Base-by-base conservation (phyloP, 805 yeast genomes). In the Candida takata region DNA sequence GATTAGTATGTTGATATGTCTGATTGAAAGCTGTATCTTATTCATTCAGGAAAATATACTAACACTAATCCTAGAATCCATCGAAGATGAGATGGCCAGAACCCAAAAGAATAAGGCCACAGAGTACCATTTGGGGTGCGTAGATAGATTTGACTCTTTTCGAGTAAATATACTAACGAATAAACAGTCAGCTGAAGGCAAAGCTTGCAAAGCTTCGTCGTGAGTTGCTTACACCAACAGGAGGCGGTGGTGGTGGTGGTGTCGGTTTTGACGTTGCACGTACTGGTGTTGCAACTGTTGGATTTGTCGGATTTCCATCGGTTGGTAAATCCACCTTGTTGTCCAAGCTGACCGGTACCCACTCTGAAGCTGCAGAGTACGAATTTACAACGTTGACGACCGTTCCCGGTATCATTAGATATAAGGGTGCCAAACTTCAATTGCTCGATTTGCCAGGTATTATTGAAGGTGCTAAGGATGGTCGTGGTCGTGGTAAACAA, bases 91-190 rank as follows among this genome's bases (percentile, higher is more conserved):
- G 71, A 90, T 90, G 98, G 88, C 97, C 66, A 73, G 73, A 54
- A 92, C 99, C 54, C 99, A 92, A 60, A 92, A 90, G 67, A 92
- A 92, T 67, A 92, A 92, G 77, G 95, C 94, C 57, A 92, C 99
- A 4, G 85, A 92, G 47, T 90, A 84, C 67, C 99, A 92, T 70
- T 67, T 92, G 71, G 98, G 32, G 32, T 29, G 20, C 11, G 32
- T 29, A 9, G 11, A 7, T 19, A n/a, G n/a, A 29, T 20, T 19
- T 17, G n/a, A n/a, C n/a, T 16, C 9, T 9, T 16, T 6, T 16
- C 8, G 9, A 16, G 20, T 28, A 4, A 8, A 6, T n/a, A 16
- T 28, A 28, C 21, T 28, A 28, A 28, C 9, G 11, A 8, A 11
- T 4, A 5, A 3, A 17, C 24, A 24, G 99, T 55, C 95, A 87